Base-by-base conservation (phyloP, 495 filamentous ascomycete species). In the Durotheca rogersii region DNA sequence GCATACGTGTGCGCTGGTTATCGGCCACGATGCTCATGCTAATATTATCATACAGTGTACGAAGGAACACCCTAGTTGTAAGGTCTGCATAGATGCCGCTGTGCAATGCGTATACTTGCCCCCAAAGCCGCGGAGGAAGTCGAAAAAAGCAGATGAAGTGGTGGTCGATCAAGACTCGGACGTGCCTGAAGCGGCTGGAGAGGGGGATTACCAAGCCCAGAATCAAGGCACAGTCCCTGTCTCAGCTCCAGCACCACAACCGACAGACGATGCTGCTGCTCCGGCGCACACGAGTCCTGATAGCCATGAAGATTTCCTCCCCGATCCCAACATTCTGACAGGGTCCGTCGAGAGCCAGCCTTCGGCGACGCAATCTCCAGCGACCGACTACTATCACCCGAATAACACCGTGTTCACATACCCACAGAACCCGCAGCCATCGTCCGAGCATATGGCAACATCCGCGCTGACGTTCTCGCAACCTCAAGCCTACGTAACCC, bases 31-130 rank as follows among this genome's bases (percentile, higher is more conserved):
- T 10, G 11, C 27, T 15, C 11, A 37, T 40, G 29, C 49, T 49
- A 52, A 61, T 9, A 18, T 7, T n/a, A 1, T 36, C 4, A n/a
- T n/a, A n/a, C 21, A 76, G 70, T 76, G 73, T 46, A 66, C 69
- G 15, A 72, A 71, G 34, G 59, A 55, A 11, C 65, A 65, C 41
- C 72, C 73, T 14, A 56, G 41, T 9, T 76, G 72, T 53, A 60
- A 64, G 10, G 45, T 62, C 17, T 76, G 73, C 39, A 11, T 58
- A 35, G 47, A 53, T 1, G 40, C 58, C 2, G 62, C 56, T 0
- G 36, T 55, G 4, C 39, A 51, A 12, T 76, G 73, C 35, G 18
- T 65, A 30, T 76, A 76, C 42, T 40, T 65, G 6, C 49, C 56
- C 5, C 47, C 65, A 12, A 70, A 62, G 34, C 42, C 60, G 12